Evolutionary conservation across 306 rosid genomes (phyloP).

Genomic region (Dicorynia guianensis): DNA sequence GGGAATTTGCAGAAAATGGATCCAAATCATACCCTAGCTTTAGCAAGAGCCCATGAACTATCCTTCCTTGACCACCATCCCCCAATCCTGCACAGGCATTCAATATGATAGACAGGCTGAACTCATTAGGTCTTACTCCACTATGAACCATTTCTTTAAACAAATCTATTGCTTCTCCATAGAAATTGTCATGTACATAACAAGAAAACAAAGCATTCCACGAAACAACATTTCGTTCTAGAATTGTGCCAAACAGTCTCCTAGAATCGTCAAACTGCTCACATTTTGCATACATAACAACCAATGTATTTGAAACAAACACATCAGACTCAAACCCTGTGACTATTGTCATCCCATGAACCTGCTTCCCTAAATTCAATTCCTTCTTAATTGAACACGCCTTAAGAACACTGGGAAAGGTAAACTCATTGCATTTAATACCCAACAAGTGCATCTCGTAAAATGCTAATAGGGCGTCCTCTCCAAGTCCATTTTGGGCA

Average conservation of each 20-base stretch:
- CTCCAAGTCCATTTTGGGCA: conserved; percentile 67
- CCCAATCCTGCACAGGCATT: conserved; percentile 72
- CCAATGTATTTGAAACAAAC: conserved; percentile 82
- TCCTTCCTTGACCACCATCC: conserved; percentile 59
- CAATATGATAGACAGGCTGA: conserved; percentile 73
- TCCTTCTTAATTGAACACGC: conserved; percentile 70
- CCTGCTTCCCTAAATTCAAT: conserved; percentile 63
- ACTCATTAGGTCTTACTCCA: conserved; percentile 78
- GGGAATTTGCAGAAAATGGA: conserved; percentile 78
- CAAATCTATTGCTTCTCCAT: conserved; percentile 61
- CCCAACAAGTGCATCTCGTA: conserved; percentile 64
- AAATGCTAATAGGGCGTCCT: conserved; percentile 68
- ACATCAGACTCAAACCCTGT: conserved; percentile 80
- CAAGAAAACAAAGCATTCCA: conserved; percentile 88
- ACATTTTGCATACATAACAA: conserved; percentile 83
- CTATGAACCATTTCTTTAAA: conserved; percentile 72
- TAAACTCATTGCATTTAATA: conserved; percentile 70
- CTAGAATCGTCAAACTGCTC: conserved; percentile 70
- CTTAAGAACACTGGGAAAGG: conserved; percentile 79
- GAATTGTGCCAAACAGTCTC: conserved; percentile 63
- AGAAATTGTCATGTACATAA: conserved; percentile 64
- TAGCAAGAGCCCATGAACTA: conserved; percentile 62
- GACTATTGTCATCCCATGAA: conserved; percentile 65
- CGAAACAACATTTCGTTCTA: conserved; percentile 64
- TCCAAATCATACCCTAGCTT: conserved; percentile 76